These are phyloP conservation scores for Neonectria neomacrospora DNA, from an alignment of 2,329 filamentous ascomycete species.

Conservation along the genomic window DNA sequence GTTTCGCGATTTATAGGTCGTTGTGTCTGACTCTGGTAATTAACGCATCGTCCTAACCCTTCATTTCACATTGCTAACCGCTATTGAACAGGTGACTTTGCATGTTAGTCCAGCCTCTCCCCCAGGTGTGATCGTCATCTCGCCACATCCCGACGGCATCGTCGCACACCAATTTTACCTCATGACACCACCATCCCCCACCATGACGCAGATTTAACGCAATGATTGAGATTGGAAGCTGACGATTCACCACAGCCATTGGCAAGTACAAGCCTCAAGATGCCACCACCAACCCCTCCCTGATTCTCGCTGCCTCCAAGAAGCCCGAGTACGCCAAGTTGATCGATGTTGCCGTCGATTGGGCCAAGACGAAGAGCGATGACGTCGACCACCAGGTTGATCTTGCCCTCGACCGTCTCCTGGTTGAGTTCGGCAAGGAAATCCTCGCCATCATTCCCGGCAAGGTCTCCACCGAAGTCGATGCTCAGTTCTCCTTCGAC, in stretches of 20 bases:
- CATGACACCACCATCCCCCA: constrained; percentile 11
- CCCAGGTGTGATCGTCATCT: constrained; percentile 16
- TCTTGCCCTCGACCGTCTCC: constrained; percentile 87
- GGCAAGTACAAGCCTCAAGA: constrained; percentile 99
- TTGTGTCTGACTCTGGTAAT: constrained; percentile 96
- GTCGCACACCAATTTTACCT: constrained; percentile 6
- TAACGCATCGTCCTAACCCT: constrained; percentile 44
- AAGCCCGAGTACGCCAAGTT: constrained; percentile 95
- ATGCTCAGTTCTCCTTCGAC: constrained; percentile 95
- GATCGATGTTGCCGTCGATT: constrained; percentile 85
- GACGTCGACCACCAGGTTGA: constrained; percentile 86
- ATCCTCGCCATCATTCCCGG: constrained; percentile 97
- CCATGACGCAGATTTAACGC: constrained; percentile 30
- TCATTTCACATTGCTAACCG: constrained; percentile 46
- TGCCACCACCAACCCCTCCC: constrained; percentile 99
- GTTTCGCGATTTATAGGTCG: constrained; percentile 67
- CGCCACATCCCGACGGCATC: constrained; percentile 17
- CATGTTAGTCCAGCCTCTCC: constrained; percentile 66
- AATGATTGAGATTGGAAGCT: constrained; percentile 35
- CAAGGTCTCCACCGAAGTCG: constrained; percentile 99
- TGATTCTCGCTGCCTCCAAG: constrained; percentile 98
- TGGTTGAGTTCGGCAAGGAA: constrained; percentile 98
- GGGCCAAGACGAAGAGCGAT: constrained; percentile 81
- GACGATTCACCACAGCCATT: constrained; percentile 73
- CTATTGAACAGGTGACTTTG: constrained; percentile 73